These are phyloP conservation scores for Hyaloscypha finlandica DNA, from an alignment of 495 filamentous ascomycete species.

Conservation along the genomic window DNA sequence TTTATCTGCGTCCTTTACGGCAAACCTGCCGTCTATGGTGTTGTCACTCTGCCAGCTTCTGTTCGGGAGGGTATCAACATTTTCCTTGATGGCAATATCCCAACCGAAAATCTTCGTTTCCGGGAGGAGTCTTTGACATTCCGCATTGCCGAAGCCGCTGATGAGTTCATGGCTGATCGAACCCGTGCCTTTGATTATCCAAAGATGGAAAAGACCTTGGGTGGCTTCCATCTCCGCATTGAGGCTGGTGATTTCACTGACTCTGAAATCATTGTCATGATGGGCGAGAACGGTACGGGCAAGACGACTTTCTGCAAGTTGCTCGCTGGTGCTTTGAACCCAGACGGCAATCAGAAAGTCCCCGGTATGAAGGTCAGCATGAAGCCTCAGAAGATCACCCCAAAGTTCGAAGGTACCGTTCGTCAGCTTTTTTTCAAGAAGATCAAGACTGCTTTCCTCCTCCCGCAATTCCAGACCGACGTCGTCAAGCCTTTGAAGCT, in stretches of 20 bases:
- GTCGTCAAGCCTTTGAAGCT: conserved; percentile 98
- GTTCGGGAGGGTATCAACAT: conserved; percentile 99
- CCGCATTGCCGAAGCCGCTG: conserved; percentile 88
- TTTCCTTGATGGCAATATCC: conserved; percentile 96
- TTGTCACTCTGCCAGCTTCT: conserved; percentile 93
- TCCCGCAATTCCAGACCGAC: conserved; percentile 97
- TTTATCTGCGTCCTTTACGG: conserved; percentile 98
- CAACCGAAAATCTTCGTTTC: conserved; percentile 98
- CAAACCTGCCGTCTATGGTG: conserved; percentile 92
- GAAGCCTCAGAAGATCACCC: conserved; percentile 99
- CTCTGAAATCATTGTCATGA: conserved; percentile 98
- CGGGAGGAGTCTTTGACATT: conserved; percentile 95
- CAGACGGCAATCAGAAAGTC: conserved; percentile 72
- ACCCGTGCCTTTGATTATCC: conserved; percentile 85
- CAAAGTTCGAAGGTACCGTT: conserved; percentile 95
- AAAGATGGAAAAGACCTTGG: conserved; percentile 89
- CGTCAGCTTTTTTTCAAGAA: conserved; percentile 94
- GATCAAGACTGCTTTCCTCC: conserved; percentile 95
- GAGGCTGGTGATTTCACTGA: conserved; percentile 89
- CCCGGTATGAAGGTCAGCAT: conserved; percentile 96
- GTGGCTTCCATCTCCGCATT: conserved; percentile 81
- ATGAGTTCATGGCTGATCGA: conserved; percentile 87
- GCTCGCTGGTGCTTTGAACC: conserved; percentile 89
- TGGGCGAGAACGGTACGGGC: conserved; percentile 96
- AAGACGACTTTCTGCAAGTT: conserved; percentile 98